phyloP scores from a whole-genome alignment of 164 flowering plant genomes.

The Malania oleifera region DNA sequence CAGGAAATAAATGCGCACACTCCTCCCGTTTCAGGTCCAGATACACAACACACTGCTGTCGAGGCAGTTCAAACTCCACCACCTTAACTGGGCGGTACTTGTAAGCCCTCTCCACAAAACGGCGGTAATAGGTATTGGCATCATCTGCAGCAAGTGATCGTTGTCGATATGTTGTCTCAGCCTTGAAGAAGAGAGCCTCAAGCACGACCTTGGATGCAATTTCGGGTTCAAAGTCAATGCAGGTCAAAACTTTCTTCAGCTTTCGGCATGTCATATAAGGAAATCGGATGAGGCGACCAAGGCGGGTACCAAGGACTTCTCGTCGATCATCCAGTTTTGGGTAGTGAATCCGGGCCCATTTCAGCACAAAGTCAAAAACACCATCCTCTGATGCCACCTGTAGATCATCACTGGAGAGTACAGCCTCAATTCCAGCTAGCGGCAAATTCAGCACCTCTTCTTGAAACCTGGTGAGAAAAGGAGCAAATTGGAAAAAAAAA shows the following conservation, averaged over 20 bases:
- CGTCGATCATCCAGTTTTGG: slow-evolving; percentile 35
- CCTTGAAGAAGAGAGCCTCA: slow-evolving; percentile 55
- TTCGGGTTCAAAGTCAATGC: slow-evolving; percentile 42
- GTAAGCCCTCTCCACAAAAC: slow-evolving; percentile 44
- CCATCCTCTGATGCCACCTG: slow-evolving; percentile 45
- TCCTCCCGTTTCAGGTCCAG: slow-evolving; percentile 52
- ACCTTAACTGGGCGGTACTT: slow-evolving; percentile 48
- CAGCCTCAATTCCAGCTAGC: slow-evolving; percentile 44
- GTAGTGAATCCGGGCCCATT: slow-evolving; percentile 38
- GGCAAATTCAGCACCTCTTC: slow-evolving; percentile 40
- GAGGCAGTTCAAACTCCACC: slow-evolving; percentile 46
- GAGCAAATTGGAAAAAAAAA: slow-evolving; percentile 7
- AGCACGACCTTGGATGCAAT: slow-evolving; percentile 41
- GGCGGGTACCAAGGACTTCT: slow-evolving; percentile 33
- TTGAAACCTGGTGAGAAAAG: slow-evolving; percentile 24
- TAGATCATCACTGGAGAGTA: slow-evolving; percentile 39
- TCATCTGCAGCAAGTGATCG: slow-evolving; percentile 35
- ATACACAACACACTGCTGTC: slow-evolving; percentile 51
- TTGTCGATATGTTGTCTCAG: slow-evolving; percentile 43
- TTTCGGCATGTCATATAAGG: slow-evolving; percentile 45
- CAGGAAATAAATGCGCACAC: slow-evolving; percentile 39
- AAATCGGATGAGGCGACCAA: slow-evolving; percentile 35
- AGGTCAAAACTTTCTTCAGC: slow-evolving; percentile 37
- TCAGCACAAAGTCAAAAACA: slow-evolving; percentile 39
- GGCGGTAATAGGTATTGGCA: slow-evolving; percentile 15